Percentiles rank a stretch among this genome's conserved stretches.
Evolutionary conservation across 2,329 filamentous ascomycete genomes (phyloP).

Genomic region (Coniochaeta sp.): DNA sequence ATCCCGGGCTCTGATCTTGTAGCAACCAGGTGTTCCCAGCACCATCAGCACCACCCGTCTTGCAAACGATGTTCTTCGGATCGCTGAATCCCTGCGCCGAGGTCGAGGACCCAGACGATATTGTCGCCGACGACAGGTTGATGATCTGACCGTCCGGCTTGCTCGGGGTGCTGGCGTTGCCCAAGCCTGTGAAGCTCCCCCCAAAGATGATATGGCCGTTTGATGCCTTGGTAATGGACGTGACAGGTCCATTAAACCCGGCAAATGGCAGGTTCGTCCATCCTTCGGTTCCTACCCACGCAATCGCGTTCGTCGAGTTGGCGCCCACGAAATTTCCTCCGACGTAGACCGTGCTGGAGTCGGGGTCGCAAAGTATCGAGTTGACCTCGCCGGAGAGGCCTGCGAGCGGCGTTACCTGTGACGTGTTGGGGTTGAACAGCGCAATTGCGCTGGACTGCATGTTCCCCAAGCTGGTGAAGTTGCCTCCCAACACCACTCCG

Average conservation of each 20-base stretch:
- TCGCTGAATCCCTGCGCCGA: conserved; percentile 60
- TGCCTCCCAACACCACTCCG: conserved; percentile 83
- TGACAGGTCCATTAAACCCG: conserved; percentile 90
- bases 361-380: conserved; percentile 73
- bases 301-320: conserved; percentile 84
- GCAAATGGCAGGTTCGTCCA: conserved; percentile 83
- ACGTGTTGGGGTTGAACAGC: conserved; percentile 68
- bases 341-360: conserved; percentile 75
- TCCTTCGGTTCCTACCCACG: conserved; percentile 61
- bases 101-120: conserved; percentile 59
- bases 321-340: conserved; percentile 76
- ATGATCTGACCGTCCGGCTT: conserved; percentile 69
- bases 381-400: conserved; percentile 80
- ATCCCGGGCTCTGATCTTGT: conserved; percentile 65
- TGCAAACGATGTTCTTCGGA: conserved; percentile 77
- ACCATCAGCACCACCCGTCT: conserved; percentile 57
- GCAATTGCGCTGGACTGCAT: conserved; percentile 72
- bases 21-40: conserved; percentile 80
- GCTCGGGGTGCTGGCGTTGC: conserved; percentile 65
- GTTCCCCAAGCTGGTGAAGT: conserved; percentile 85
- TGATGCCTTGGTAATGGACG: conserved; percentile 71
- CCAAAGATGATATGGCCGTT: conserved; percentile 89
- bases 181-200: conserved; percentile 80
- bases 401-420: conserved; percentile 63
- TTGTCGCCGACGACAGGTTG: conserved; percentile 72